Base-by-base conservation (phyloP, 257 asterid genomes). In the Ilex aquifolium region DNA sequence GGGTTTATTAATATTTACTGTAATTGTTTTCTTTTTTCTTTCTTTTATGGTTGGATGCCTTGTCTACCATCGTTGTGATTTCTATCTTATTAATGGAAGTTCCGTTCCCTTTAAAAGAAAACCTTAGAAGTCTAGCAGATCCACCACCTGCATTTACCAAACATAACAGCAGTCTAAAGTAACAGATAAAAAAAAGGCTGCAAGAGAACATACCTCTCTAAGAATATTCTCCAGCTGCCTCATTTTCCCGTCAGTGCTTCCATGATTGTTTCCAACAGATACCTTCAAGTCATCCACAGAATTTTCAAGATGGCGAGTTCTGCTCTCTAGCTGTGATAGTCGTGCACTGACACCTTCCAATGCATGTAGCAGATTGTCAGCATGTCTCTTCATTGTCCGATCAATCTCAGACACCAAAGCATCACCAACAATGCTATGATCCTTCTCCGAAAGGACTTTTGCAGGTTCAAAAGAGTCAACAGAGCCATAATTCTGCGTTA, bases 271-370 rank as follows among this genome's bases (percentile, higher is more conserved):
- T 65, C 84, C 97, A 68, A 80, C 82, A 58, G 87, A 79, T 39
- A 75, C 75, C 82, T 85, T 87, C 67, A 93, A 72, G 69, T 93
- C 96, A 69, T 90, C 99, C 68, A 90, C 73, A 68, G 96, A 81
- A 63, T 74, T 77, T 67, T 90, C 97, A 69, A 93, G 75, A 68
- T 75, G 85, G 62, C 87, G 83, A 65, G 85, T 75, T 70, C 89
- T 87, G 44, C 87, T 82, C 68, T 90, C 99, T 83, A 93, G 73
- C 77, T 93, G 97, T 1, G 97, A 78, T 65, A 93, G 59, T 32
- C 95, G 77, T n/a, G 95, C 95, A 81, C 87, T 83, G 66, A 90
- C 76, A 57, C 82, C 80, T 56, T 90, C 99, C 57, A 93, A 62
- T 16, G 85, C 88, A 75, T 87, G 90, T 62, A 84, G 65, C 72